phyloP scores from a whole-genome alignment of 2,329 filamentous ascomycete genomes.

The Pseudocercospora macadamiae region DNA sequence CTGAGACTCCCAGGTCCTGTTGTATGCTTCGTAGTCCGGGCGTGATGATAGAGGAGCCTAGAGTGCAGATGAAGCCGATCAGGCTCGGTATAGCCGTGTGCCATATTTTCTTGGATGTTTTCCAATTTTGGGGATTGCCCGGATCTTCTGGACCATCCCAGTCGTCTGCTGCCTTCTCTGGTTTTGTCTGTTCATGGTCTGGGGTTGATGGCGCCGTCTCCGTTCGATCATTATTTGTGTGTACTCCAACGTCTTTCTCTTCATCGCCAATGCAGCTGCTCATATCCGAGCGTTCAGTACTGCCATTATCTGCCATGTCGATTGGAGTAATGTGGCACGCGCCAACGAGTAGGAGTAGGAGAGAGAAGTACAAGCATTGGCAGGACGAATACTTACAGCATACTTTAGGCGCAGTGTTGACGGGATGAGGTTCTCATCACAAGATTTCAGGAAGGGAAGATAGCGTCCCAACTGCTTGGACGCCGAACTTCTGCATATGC shows the following conservation, averaged over 20 bases:
- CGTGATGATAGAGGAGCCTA: slow-evolving; percentile 26
- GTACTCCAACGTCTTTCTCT: neutral
- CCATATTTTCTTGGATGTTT: slow-evolving; percentile 45
- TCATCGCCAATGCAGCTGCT: neutral
- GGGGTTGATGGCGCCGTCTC: neutral
- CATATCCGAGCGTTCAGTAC: no score
- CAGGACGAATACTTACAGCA: no score
- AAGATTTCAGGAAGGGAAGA: neutral
- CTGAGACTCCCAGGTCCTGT: slow-evolving; percentile 57
- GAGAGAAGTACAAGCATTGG: no score
- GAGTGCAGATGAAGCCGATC: slow-evolving; percentile 44
- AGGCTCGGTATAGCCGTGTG: slow-evolving; percentile 42
- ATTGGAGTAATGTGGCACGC: no score
- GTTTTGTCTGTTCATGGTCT: neutral
- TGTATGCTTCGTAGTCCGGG: slow-evolving; percentile 45
- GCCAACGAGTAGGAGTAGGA: no score
- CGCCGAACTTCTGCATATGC: neutral
- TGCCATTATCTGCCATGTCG: no score
- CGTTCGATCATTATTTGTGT: neutral
- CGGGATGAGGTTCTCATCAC: no score
- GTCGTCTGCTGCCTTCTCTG: slow-evolving; percentile 11
- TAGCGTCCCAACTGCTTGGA: neutral
- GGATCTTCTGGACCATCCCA: slow-evolving; percentile 40
- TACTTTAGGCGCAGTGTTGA: no score
- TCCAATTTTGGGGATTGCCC: slow-evolving; percentile 59